Percentiles rank a stretch among this genome's conserved stretches.
phyloP scores from a whole-genome alignment of 371 early-diverging fungal species.

The Mortierella sp. region DNA sequence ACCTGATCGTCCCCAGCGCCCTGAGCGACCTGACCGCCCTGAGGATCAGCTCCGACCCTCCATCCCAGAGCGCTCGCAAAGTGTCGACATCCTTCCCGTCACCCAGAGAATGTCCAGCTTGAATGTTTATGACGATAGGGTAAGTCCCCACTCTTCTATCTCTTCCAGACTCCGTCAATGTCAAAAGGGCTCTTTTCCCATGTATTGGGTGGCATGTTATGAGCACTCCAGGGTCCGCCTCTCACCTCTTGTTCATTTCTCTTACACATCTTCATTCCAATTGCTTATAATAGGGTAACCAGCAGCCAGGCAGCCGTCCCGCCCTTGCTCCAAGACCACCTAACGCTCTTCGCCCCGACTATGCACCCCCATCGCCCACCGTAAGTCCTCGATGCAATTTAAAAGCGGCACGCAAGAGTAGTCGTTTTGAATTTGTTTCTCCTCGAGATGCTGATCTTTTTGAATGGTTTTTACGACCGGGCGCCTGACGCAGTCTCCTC shows the following conservation, averaged over 20 bases:
- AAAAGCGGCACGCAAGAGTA: background rate
- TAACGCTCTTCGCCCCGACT: slow-evolving; percentile 49
- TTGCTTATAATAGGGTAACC: slow-evolving; percentile 28
- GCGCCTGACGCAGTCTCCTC: slow-evolving; percentile 23
- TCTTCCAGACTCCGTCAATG: slow-evolving; percentile 9
- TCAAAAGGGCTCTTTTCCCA: slow-evolving; percentile 19
- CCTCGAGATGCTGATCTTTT: slow-evolving; percentile 9
- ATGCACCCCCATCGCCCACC: slow-evolving; percentile 53
- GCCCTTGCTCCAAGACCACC: slow-evolving; percentile 39
- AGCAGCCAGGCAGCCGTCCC: slow-evolving; percentile 45
- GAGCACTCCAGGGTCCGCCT: slow-evolving; percentile 12
- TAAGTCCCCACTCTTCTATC: slow-evolving; percentile 16
- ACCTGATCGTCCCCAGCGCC: slow-evolving; percentile 45
- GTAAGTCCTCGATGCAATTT: slow-evolving; percentile 30
- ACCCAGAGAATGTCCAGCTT: slow-evolving; percentile 56
- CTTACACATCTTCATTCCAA: background rate
- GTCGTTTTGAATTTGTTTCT: background rate
- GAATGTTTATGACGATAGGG: slow-evolving; percentile 48
- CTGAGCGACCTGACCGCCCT: slow-evolving; percentile 53
- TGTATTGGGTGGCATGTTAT: background rate
- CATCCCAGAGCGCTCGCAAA: slow-evolving; percentile 54
- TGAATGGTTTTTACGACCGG: slow-evolving; percentile 1
- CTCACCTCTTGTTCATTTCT: background rate
- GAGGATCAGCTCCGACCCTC: slow-evolving; percentile 43
- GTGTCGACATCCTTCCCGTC: slow-evolving; percentile 48